phyloP scores from a whole-genome alignment of 768 basidiomycete species.

The Sporobolomyces pararoseus region DNA sequence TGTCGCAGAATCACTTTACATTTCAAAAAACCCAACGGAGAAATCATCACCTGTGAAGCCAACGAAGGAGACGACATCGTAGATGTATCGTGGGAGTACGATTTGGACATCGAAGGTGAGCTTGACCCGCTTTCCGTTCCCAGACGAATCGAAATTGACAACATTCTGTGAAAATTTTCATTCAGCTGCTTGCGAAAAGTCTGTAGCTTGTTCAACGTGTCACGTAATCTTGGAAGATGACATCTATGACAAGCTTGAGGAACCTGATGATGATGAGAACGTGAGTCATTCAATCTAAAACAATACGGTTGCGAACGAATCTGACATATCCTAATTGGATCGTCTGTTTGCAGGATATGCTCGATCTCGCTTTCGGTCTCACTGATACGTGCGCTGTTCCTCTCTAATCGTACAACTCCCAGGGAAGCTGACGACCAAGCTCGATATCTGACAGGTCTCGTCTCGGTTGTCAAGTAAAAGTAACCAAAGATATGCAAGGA shows the following conservation, averaged over 20 bases:
- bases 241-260: constrained; percentile 78
- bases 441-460: constrained; percentile 50
- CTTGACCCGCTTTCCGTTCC: no score
- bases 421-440: not conserved
- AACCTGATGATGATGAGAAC: constrained; percentile 96
- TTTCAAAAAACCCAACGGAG: constrained; percentile 84
- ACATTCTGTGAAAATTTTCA: not conserved
- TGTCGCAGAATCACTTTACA: constrained; percentile 75
- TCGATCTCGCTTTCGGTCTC: constrained; percentile 95
- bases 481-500: constrained; percentile 78
- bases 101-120: constrained; percentile 90
- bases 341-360: constrained; percentile 58
- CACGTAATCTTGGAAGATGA: constrained; percentile 81
- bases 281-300: not conserved
- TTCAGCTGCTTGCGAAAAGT: constrained; percentile 91
- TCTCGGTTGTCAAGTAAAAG: constrained; percentile 57
- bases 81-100: constrained; percentile 86
- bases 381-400: constrained; percentile 68
- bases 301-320: not conserved
- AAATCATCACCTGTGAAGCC: constrained; percentile 76
- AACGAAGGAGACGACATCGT: constrained; percentile 92
- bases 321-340: not conserved
- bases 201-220: constrained; percentile 94
- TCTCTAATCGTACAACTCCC: no score
- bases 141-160: not conserved